Evolutionary conservation across 2,329 filamentous ascomycete species (phyloP), one percentile per base, ranked within the genome.

Genomic region (Pestalotiopsis sp.): DNA sequence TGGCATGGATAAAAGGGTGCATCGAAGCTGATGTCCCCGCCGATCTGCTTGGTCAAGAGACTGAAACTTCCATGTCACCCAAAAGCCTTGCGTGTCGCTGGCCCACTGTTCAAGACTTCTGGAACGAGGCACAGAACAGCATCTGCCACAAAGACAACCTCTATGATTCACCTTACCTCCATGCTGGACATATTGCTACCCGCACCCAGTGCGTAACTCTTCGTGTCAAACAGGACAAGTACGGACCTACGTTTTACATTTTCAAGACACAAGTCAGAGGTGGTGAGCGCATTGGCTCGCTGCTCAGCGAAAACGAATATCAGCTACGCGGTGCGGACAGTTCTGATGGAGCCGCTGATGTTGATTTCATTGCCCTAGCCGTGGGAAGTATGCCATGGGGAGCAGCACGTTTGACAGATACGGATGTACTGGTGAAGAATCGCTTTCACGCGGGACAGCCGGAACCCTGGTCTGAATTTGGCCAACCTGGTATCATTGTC

Each of bases 111-210:
- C 45, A 23, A 52, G 45, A 52, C 2, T 52, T 52, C 17, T 52
- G 45, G 45, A 9, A 17, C 3, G 45, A 52, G 9, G 45, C n/a
- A n/a, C 45, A 11, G 11, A n/a, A 52, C 9, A 52, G 45, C 5
- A 7, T 9, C 3, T 6, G 11, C 3, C 17, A n/a, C 6, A 9
- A 9, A n/a, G 6, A 52, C 0, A 11, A 52, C 6, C 1, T 1
- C 5, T 0, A 9, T 9, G 17, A n/a, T 3, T 9, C 0, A 23
- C 17, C 6, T 17, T 3, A 7, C 1, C n/a, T 52, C 11, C 2
- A 11, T 1, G 11, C 1, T 9, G 45, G 45, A 1, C n/a, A 52
- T n/a, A 52, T 52, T n/a, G 17, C 20, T 11, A 52, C 45, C 14
- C 45, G 45, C 17, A 52, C 45, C 2, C n/a, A 23, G n/a, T 52